These are phyloP conservation scores for Puccinia triticina DNA, from an alignment of 1,284 basidiomycete genomes.

Conservation along the genomic window DNA sequence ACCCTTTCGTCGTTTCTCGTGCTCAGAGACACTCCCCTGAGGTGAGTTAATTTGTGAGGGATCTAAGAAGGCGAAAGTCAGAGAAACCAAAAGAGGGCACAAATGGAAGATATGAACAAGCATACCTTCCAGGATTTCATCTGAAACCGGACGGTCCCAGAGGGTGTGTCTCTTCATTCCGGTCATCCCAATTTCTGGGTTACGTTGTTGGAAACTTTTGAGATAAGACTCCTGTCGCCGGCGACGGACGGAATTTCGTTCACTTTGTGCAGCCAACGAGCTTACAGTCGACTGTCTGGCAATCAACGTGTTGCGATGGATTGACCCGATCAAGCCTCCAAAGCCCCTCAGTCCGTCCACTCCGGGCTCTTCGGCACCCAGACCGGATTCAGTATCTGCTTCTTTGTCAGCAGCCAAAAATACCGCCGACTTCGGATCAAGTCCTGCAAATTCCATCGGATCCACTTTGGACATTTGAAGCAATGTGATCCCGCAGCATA, in stretches of 20 bases:
- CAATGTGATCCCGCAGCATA: slow-evolving; percentile 78
- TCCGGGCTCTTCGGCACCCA: slow-evolving; percentile 57
- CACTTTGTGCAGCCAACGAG: slow-evolving; percentile 54
- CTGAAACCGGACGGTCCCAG: slow-evolving; percentile 38
- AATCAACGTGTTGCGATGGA: slow-evolving; percentile 58
- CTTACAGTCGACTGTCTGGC: slow-evolving; percentile 52
- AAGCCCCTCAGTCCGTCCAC: slow-evolving; percentile 59
- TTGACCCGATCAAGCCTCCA: slow-evolving; percentile 58
- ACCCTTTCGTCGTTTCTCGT: background rate
- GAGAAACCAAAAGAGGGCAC: background rate
- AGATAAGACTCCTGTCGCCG: slow-evolving; percentile 23
- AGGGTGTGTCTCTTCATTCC: slow-evolving; percentile 32
- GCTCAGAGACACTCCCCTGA: background rate
- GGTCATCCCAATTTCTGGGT: slow-evolving; percentile 24
- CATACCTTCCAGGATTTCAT: slow-evolving; percentile 22
- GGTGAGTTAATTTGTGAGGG: background rate
- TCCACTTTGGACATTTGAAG: slow-evolving; percentile 87
- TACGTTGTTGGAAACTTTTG: background rate
- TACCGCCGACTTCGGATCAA: slow-evolving; percentile 40
- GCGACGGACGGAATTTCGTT: slow-evolving; percentile 4
- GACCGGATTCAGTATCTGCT: slow-evolving; percentile 24
- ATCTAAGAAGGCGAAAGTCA: background rate
- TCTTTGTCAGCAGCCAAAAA: slow-evolving; percentile 40
- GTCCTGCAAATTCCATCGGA: slow-evolving; percentile 56
- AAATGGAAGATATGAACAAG: background rate